Percentiles rank a stretch among this genome's conserved stretches.
Conservation (phyloP, 169 alveolate species). For the Plasmodium sp. region DNA sequence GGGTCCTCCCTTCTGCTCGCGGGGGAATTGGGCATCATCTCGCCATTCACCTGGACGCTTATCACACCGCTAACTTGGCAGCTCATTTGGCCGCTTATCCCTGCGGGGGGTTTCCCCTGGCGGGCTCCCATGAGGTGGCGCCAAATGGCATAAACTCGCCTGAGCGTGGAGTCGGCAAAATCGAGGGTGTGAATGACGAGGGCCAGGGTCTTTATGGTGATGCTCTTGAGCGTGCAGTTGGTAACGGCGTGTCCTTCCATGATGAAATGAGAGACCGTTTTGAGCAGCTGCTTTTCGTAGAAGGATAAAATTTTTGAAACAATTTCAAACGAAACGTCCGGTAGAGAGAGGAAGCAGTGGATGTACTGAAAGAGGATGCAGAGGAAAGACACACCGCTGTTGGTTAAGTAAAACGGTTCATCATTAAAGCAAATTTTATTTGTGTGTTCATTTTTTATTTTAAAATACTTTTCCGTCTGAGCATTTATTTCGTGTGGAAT, state of each 20-base stretch:
- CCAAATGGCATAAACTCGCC: neutral
- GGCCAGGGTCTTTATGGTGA: constrained; percentile 19
- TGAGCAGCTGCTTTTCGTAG: neutral
- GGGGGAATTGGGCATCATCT: neutral
- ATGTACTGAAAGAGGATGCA: constrained; percentile 4
- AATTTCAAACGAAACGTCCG: constrained; percentile 22
- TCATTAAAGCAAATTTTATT: neutral
- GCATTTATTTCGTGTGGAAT: constrained; percentile 19
- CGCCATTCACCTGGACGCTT: neutral
- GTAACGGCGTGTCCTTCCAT: constrained; percentile 36
- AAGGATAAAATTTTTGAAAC: neutral
- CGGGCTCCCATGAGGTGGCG: neutral
- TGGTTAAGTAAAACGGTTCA: constrained; percentile 10
- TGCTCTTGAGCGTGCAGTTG: constrained; percentile 12
- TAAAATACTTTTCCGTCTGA: neutral
- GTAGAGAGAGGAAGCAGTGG: neutral
- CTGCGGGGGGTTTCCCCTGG: neutral
- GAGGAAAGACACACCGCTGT: constrained; percentile 13
- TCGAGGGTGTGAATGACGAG: constrained; percentile 11
- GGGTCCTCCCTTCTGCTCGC: neutral
- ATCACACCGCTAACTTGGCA: neutral
- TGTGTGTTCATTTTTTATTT: neutral
- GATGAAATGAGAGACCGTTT: neutral
- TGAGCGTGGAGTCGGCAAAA: neutral
- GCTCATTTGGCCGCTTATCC: neutral